phyloP scores from a whole-genome alignment of 345 rosid genomes.

The Aethionema arabicum region DNA sequence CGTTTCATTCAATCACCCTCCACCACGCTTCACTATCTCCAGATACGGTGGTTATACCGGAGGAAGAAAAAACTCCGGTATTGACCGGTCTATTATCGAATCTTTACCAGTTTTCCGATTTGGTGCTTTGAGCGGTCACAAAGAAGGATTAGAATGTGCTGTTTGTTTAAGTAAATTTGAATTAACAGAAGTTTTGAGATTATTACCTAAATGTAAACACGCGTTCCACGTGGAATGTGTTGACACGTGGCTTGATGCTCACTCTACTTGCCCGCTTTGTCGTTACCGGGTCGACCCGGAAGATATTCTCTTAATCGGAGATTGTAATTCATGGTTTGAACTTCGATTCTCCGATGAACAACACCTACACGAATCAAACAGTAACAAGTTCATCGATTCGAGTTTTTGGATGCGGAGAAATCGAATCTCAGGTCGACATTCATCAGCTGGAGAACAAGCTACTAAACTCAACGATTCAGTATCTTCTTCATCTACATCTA shows the following conservation, averaged over 20 bases:
- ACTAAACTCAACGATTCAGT: conserved; percentile 21
- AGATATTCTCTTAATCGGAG: conserved; percentile 62
- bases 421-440: conserved; percentile 69
- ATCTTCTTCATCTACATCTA: conserved; percentile 10
- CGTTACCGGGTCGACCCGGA: conserved; percentile 90
- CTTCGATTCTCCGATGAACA: conserved; percentile 26
- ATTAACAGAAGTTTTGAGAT: conserved; percentile 53
- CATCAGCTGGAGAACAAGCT: conserved; percentile 58
- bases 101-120: conserved; percentile 83
- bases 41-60: conserved; percentile 4
- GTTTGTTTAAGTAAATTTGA: conserved; percentile 74
- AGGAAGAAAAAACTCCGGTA: conserved; percentile 67
- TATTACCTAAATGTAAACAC: conserved; percentile 86
- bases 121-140: conserved; percentile 65
- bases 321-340: conserved; percentile 33
- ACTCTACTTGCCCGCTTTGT: conserved; percentile 93
- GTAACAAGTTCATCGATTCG: conserved; percentile 1
- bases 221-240: conserved; percentile 94
- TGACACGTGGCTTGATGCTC: conserved; percentile 95
- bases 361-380: conserved; percentile 19
- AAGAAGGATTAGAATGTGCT: conserved; percentile 82
- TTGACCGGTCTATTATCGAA: conserved; percentile 68
- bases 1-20: conserved; percentile 23
- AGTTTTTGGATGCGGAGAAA: conserved; percentile 25
- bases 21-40: conserved; percentile 25